Evolutionary conservation across 441 rosid genomes (phyloP).

Genomic region (Populus hybrid): DNA sequence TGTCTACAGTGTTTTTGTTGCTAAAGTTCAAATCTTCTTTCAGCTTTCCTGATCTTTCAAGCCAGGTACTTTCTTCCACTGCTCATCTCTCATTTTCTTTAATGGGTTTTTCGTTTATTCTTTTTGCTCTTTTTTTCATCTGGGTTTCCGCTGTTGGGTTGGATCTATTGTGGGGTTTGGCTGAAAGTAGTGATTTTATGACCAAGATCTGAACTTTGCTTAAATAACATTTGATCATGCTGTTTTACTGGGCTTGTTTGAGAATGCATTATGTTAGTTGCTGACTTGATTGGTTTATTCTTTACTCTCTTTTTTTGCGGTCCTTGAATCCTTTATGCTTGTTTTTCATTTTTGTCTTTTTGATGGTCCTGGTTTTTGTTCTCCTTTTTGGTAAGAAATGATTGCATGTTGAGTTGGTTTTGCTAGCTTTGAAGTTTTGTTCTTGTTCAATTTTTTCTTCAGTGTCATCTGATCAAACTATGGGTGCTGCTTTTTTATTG

Average conservation of each 20-base stretch:
- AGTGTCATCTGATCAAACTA: not conserved
- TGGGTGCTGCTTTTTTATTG: constrained; percentile 17
- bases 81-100: not conserved
- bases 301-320: constrained; percentile 8
- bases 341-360: constrained; percentile 1
- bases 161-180: constrained; percentile 38
- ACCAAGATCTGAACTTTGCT: too few relatives aligned
- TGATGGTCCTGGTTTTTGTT: not conserved
- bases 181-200: too few relatives aligned
- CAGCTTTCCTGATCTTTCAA: constrained; percentile 22
- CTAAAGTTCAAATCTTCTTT: not conserved
- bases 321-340: constrained; percentile 23
- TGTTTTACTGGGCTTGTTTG: too few relatives aligned
- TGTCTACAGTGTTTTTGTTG: too few relatives aligned
- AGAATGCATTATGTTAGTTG: too few relatives aligned
- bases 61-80: constrained; percentile 22
- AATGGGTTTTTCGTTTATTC: constrained; percentile 3
- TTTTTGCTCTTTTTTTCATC: constrained; percentile 22
- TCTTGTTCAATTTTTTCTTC: not conserved
- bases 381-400: constrained; percentile 4
- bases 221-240: too few relatives aligned
- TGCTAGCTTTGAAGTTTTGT: not conserved
- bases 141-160: constrained; percentile 22
- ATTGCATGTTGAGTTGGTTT: not conserved
- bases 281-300: too few relatives aligned